Base-by-base conservation (phyloP, 75 land plant species). In the Larix kaempferi region DNA sequence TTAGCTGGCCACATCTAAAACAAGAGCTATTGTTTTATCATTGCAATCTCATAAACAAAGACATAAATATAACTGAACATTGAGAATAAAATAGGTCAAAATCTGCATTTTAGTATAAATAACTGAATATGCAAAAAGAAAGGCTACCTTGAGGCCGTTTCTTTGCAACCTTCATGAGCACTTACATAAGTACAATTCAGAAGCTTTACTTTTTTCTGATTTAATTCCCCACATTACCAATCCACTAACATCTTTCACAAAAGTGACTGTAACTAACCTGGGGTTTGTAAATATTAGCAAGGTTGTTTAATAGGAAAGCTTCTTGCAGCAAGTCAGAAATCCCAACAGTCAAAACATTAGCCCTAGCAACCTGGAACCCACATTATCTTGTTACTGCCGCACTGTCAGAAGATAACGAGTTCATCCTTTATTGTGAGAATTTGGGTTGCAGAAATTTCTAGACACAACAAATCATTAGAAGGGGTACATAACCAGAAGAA, bases 381-480 rank as follows among this genome's bases (percentile, higher is more conserved):
- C 13, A 37, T 41, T 69, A 69, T 37, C 49, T 37, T 15, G 72
- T 69, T 41, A 69, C 8, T 37, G 72, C 69, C 19, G 69, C 72
- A 41, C 25, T 69, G 39, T 19, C 72, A 69, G 52, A 69, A 19
- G 49, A 69, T 35, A 41, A 33, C 41, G n/a, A 41, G 12, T 21
- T 69, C 49, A 69, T 25, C 54, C 21, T 35, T 69, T 69, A 41
- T 21, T 69, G n/a, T 39, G 72, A 69, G 72, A 69, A 21, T 44
- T 49, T 41, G 44, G 72, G 72, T 21, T 5, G 52, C 19, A 37
- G 72, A 41, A n/a, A 69, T 69, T n/a, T n/a, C 13, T 69, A n/a
- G 72, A 41, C 12, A 67, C 71, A 69, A 69, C n/a, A 52, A 41
- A 69, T 69, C 25, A 69, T n/a, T 10, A 41, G 72, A 41, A 69